phyloP scores from a whole-genome alignment of 768 basidiomycete species.

The Kwoniella pini region DNA sequence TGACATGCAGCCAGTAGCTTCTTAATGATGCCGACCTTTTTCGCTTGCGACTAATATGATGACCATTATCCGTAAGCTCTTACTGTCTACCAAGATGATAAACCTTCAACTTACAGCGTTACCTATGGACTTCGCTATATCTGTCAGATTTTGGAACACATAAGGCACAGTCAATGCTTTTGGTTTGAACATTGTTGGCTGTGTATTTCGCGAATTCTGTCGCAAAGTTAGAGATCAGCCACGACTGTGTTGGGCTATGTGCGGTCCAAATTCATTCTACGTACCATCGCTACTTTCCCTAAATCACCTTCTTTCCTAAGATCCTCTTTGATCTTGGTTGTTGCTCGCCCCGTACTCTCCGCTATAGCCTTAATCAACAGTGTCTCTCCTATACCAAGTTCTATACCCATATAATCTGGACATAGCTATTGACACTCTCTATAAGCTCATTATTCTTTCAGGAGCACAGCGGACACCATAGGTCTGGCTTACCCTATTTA shows the following conservation, averaged over 20 bases:
- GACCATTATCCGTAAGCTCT: no score
- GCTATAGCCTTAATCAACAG: slow-evolving; percentile 91
- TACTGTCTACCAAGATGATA: no score
- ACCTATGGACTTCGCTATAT: slow-evolving; percentile 83
- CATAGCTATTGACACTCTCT: slow-evolving; percentile 65
- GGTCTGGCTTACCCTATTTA: slow-evolving; percentile 72
- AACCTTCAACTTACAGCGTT: slow-evolving; percentile 73
- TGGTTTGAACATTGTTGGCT: slow-evolving; percentile 91
- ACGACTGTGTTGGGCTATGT: not conserved
- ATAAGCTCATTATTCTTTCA: slow-evolving; percentile 1
- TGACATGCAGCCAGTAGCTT: slow-evolving; percentile 90
- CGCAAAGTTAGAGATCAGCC: not conserved
- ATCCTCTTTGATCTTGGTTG: slow-evolving; percentile 80
- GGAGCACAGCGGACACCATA: no score
- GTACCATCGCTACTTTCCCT: slow-evolving; percentile 91
- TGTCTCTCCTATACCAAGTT: slow-evolving; percentile 94
- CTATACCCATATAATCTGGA: slow-evolving; percentile 92
- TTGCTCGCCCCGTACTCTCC: slow-evolving; percentile 88
- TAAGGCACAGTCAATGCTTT: slow-evolving; percentile 83
- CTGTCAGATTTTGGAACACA: slow-evolving; percentile 85
- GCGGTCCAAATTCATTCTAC: slow-evolving; percentile 62
- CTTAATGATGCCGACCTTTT: slow-evolving; percentile 93
- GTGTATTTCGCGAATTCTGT: slow-evolving; percentile 84
- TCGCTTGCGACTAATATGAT: slow-evolving; percentile 92
- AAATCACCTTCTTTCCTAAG: slow-evolving; percentile 93